These are phyloP conservation scores for Xerocomus brunneocitrinus DNA, from an alignment of 768 basidiomycete species.

Conservation along the genomic window DNA sequence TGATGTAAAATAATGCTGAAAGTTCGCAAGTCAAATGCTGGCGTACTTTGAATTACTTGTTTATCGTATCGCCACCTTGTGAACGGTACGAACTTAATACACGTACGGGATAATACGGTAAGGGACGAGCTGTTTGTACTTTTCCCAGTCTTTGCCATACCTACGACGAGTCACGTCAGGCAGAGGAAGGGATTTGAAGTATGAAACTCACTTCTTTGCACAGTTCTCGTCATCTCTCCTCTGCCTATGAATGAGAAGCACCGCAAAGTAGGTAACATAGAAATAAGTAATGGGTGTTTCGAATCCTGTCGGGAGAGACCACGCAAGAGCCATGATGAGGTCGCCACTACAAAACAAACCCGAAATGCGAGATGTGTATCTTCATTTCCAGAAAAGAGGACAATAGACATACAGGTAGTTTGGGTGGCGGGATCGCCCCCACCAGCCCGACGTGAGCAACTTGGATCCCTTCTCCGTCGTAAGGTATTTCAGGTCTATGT, in stretches of 20 bases:
- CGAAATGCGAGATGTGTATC: neutral
- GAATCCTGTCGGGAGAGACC: slow-evolving; percentile 92
- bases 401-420: slow-evolving; percentile 66
- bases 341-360: slow-evolving; percentile 53
- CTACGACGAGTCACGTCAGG: slow-evolving; percentile 33
- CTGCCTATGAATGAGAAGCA: slow-evolving; percentile 89
- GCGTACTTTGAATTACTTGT: neutral
- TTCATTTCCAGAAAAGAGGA: neutral
- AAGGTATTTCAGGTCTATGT: slow-evolving; percentile 69
- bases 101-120: slow-evolving; percentile 84
- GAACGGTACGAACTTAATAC: slow-evolving; percentile 40
- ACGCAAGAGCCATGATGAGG: slow-evolving; percentile 83
- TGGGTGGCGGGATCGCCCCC: slow-evolving; percentile 91
- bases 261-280: slow-evolving; percentile 83
- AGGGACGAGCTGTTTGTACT: slow-evolving; percentile 82
- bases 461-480: slow-evolving; percentile 83
- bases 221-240: slow-evolving; percentile 89
- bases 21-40: neutral
- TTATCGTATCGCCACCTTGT: neutral
- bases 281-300: slow-evolving; percentile 94
- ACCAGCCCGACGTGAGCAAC: slow-evolving; percentile 94
- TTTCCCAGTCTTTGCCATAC: slow-evolving; percentile 92
- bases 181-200: neutral
- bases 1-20: neutral
- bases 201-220: slow-evolving; percentile 66